A percentile compares a stretch with the other conserved stretches of the same genome.
Evolutionary conservation across 768 basidiomycete genomes (phyloP).

Genomic region (Phaeolepiota aurea): DNA sequence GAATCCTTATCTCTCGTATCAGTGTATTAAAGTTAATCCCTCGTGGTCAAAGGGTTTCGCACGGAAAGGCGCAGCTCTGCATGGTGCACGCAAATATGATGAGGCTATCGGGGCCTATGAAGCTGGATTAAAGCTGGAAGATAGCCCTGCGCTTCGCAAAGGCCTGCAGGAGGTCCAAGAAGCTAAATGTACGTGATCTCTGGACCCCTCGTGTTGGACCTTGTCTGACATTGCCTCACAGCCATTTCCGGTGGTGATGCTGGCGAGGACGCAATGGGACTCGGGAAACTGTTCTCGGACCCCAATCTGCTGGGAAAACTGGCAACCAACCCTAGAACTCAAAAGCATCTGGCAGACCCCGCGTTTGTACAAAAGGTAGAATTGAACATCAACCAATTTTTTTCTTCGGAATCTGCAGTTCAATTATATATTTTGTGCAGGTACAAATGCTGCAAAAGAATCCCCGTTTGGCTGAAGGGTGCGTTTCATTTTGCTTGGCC

Average conservation of each 20-base stretch:
- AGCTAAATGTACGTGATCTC: conserved; percentile 54
- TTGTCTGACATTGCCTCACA: conserved; percentile 10
- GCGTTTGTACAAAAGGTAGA: conserved; percentile 70
- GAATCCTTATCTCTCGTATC: conserved; percentile 3
- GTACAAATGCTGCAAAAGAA: conserved; percentile 62
- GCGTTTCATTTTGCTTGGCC: conserved; percentile 11
- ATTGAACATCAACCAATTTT: conserved; percentile 2
- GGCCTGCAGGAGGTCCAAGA: conserved; percentile 85
- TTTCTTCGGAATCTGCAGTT: too few species aligned
- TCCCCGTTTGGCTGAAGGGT: conserved; percentile 55
- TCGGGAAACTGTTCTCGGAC: conserved; percentile 77
- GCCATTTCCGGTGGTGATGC: conserved; percentile 30
- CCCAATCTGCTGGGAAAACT: conserved; percentile 80
- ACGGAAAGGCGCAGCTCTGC: conserved; percentile 88
- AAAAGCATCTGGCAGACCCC: conserved; percentile 77
- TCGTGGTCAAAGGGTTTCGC: conserved; percentile 88
- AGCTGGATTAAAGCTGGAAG: conserved; percentile 72
- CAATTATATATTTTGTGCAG: too few species aligned
- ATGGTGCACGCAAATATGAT: conserved; percentile 69
- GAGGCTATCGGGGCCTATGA: conserved; percentile 85
- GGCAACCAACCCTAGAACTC: conserved; percentile 79
- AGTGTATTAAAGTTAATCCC: conserved; percentile 78
- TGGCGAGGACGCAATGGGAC: conserved; percentile 42
- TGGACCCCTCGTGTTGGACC: not conserved
- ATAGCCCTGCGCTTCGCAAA: conserved; percentile 74